Base-by-base conservation (phyloP, 2,329 filamentous ascomycete genomes). In the Cyanodermella asteris region DNA sequence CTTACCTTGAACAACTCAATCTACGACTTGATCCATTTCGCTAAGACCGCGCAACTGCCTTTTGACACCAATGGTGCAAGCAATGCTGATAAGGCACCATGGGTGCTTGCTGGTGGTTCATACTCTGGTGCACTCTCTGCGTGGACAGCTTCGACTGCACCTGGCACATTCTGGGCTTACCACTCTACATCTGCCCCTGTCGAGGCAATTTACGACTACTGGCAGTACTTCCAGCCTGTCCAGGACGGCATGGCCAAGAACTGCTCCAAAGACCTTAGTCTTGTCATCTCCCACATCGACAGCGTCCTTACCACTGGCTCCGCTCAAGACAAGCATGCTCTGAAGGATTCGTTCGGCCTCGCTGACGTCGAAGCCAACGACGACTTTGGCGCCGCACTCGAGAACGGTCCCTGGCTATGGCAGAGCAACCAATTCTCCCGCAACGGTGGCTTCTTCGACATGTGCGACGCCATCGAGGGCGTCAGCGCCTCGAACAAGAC, bases 111-210 rank as follows among this genome's bases (percentile, higher is more conserved):
- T 32, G 80, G 80, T 2, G 78, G 78, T 1, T 81, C 73, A 0
- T 91, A 91, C 39, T 75, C 78, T 0, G 80, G 80, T 3, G 72
- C 70, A 0, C 74, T 82, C 35, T 73, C 69, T 7, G 76, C 80
- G n/a, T n/a, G n/a, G n/a, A n/a, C n/a, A n/a, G n/a, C n/a, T n/a
- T n/a, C n/a, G n/a, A n/a, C n/a, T n/a, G n/a, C n/a, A n/a, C n/a
- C n/a, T n/a, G 30, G 30, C 6, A 64, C 72, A 4, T 82, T 91
- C n/a, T n/a, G n/a, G n/a, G n/a, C n/a, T n/a, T n/a, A n/a, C n/a
- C n/a, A n/a, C 24, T 72, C 74, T 0, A 81, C 74, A 0, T 84
- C 75, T 1, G 80, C 74, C 1, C 76, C 87, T 1, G 75, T 74
- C 0, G 63, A 65, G 30, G 77, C 76, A 4, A 73, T 87, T 28